Percentiles rank a stretch among this genome's conserved stretches.
Evolutionary conservation across 257 asterid species (phyloP).

Genomic region (Salvia splendens): DNA sequence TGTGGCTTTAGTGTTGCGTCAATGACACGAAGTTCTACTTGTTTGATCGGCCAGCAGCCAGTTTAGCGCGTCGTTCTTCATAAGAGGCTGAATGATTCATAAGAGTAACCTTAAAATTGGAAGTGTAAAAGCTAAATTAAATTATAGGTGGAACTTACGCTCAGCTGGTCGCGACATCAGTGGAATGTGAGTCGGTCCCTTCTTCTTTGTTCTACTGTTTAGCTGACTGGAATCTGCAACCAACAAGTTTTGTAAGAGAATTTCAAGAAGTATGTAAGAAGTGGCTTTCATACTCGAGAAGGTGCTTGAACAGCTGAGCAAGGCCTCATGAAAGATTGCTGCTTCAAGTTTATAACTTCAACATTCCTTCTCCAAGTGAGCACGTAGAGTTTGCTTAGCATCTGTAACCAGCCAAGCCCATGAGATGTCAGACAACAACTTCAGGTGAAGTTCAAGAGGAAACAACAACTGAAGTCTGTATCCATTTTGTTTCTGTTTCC

Average conservation of each 20-base stretch:
- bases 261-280: conserved; percentile 27
- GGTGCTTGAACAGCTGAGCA: conserved; percentile 46
- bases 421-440: conserved; percentile 18
- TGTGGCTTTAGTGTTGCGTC: background rate
- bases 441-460: background rate
- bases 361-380: conserved; percentile 78
- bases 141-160: conserved; percentile 59
- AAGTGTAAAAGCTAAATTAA: background rate
- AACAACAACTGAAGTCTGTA: background rate
- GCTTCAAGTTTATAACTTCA: conserved; percentile 67
- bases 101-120: background rate
- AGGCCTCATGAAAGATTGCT: conserved; percentile 78
- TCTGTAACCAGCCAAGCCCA: conserved; percentile 44
- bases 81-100: conserved; percentile 72
- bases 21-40: conserved; percentile 16
- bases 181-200: conserved; percentile 63
- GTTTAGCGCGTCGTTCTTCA: conserved; percentile 75
- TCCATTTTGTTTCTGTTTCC: background rate
- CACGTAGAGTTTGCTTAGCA: conserved; percentile 61
- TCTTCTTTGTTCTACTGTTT: conserved; percentile 51
- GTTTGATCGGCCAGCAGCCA: conserved; percentile 34
- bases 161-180: conserved; percentile 75
- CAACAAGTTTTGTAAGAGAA: conserved; percentile 35
- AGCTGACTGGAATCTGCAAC: conserved; percentile 53
- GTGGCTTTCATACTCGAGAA: conserved; percentile 35